These are phyloP conservation scores for Xylaria arbuscula DNA, from an alignment of 2,329 filamentous ascomycete species.

Conservation along the genomic window DNA sequence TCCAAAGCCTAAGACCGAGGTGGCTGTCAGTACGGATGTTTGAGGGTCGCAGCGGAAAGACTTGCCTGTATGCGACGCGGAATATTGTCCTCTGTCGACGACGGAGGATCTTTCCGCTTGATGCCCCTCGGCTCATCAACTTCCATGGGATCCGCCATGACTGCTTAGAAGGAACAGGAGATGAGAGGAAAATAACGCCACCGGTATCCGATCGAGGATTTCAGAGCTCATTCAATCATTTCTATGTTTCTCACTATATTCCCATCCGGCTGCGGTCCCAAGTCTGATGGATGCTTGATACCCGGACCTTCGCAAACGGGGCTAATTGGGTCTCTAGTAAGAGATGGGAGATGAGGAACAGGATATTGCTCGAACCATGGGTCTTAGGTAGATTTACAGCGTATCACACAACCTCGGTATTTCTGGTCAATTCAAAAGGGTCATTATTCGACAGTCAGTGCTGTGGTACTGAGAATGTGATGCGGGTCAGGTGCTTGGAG, in stretches of 20 bases:
- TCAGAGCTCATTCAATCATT: conserved; percentile 3
- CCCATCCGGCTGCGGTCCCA: conserved; percentile 5
- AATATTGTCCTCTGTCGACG: conserved; percentile 47
- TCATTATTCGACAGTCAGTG: neutral
- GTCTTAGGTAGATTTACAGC: neutral
- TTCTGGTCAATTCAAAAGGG: neutral
- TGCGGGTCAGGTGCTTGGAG: conserved; percentile 3
- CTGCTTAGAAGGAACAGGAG: conserved; percentile 21
- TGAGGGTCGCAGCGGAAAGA: conserved; percentile 7
- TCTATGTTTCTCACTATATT: neutral
- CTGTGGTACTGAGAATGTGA: conserved; percentile 1
- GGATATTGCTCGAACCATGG: conserved; percentile 10
- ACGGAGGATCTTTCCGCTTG: conserved; percentile 62
- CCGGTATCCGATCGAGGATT: neutral
- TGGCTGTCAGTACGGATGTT: conserved; percentile 36
- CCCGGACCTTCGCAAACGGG: conserved; percentile 6
- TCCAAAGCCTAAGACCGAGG: conserved; percentile 74
- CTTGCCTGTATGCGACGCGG: conserved; percentile 62
- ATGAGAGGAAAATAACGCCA: conserved; percentile 10
- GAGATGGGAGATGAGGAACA: conserved; percentile 1
- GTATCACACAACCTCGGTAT: neutral
- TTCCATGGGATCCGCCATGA: conserved; percentile 57
- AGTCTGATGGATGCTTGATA: conserved; percentile 11
- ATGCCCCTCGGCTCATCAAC: conserved; percentile 57
- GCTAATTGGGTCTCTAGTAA: neutral